Conservation (phyloP, 768 basidiomycete genomes). For the Rhizopogon vesiculosus region DNA sequence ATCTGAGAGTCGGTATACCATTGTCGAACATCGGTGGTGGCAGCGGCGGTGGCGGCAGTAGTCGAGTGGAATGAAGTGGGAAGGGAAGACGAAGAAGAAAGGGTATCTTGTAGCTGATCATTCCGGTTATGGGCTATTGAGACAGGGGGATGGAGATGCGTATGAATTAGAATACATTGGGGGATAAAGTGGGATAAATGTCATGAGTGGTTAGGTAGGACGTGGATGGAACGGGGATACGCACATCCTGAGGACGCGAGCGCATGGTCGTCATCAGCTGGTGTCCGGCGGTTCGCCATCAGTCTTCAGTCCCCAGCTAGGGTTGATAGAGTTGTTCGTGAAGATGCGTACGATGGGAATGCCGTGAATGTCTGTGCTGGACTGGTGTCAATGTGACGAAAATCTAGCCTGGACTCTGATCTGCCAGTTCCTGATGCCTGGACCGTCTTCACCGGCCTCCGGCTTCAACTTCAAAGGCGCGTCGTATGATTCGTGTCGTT, state of each 20-base stretch:
- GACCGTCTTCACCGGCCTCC: conserved; percentile 27
- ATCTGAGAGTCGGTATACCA: conserved; percentile 4
- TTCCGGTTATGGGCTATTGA: not conserved
- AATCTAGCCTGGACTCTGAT: not conserved
- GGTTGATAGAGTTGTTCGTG: no score
- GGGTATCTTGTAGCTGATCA: conserved; percentile 1
- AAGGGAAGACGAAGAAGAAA: not conserved
- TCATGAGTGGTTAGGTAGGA: conserved; percentile 6
- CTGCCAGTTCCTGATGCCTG: conserved; percentile 33
- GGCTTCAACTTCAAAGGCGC: no score
- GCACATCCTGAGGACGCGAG: conserved; percentile 21
- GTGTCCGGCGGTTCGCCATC: conserved; percentile 19
- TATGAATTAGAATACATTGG: not conserved
- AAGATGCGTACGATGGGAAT: not conserved
- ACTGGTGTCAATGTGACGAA: not conserved
- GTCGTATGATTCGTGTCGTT: not conserved
- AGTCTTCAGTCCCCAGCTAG: no score
- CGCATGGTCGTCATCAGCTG: conserved; percentile 10
- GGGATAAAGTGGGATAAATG: conserved; percentile 7
- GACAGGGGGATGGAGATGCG: not conserved
- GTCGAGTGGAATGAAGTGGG: conserved; percentile 1
- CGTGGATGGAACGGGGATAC: conserved; percentile 9
- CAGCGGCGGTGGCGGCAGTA: not conserved
- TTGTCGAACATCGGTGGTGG: not conserved
- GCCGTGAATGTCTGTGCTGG: not conserved